Evolutionary conservation across 2,329 filamentous ascomycete species (phyloP), one percentile per base, ranked within the genome.

Genomic region (Ustilaginoidea virens): DNA sequence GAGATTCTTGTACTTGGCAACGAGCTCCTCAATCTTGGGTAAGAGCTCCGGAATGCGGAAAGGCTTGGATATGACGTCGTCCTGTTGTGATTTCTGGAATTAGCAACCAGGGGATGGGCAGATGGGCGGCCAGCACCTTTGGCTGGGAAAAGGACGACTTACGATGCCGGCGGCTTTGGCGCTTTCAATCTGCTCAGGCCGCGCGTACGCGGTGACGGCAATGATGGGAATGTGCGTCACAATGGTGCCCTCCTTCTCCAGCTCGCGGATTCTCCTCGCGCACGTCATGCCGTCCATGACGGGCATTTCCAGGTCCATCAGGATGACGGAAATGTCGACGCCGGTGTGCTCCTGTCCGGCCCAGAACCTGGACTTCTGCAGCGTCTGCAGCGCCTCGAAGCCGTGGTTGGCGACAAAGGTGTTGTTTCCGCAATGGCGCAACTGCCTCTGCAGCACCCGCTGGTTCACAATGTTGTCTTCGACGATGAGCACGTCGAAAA

Each of bases 281-380:
- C 79, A 82, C 2, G 76, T 77, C 49, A 80, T 69, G 20, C 80
- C 80, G 42, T 86, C 78, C 80, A 85, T 85, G 24, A 83, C 65
- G 1, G 80, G 80, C 80, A 86, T 86, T 43, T 85, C 79, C 27
- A 83, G 61, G 44, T 86, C 80, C 79, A 86, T 83, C 5, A 86
- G 51, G 9, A 86, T 74, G 25, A 83, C 61, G 7, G 71, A 70
- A 15, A 80, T 62, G 27, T 72, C 63, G 7, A 61, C 51, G 3
- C 62, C 62, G 10, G 57, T 51, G 11, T 48, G 34, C 35, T 61
- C 59, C 7, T 60, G 52, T 10, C 61, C 61, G 14, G 47, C 45
- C 69, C 69, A 73, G 44, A 67, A 73, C 5, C 59, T 56, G 7
- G 69, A 73, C 27, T 53, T 58, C 34, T 64, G 56, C 19, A 77